phyloP scores from a whole-genome alignment of 306 rosid species.

The Carpinus viminea region DNA sequence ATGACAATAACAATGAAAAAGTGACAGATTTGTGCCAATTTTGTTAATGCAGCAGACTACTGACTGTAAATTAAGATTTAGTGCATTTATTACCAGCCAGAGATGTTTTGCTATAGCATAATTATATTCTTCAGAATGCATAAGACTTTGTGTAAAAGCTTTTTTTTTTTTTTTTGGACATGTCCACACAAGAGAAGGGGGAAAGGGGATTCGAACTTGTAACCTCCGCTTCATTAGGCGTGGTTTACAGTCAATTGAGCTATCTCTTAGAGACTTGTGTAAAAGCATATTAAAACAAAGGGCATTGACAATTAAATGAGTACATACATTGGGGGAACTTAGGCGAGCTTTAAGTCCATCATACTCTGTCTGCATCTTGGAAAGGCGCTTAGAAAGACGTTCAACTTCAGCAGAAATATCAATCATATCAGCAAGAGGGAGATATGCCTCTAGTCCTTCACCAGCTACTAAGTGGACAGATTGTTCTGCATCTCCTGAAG shows the following conservation, averaged over 20 bases:
- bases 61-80: neutral
- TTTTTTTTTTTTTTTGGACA: no score
- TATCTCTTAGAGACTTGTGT: no score
- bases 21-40: no score
- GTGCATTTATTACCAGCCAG: constrained; percentile 14
- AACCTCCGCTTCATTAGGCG: no score
- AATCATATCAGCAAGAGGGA: constrained; percentile 93
- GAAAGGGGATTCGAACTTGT: no score
- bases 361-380: constrained; percentile 87
- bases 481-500: constrained; percentile 80
- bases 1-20: constrained; percentile 4
- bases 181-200: no score
- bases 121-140: neutral
- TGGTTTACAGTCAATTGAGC: no score
- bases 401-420: constrained; percentile 84
- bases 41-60: neutral
- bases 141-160: neutral
- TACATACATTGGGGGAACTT: constrained; percentile 71
- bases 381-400: constrained; percentile 83
- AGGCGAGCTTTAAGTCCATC: constrained; percentile 80
- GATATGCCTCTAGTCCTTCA: constrained; percentile 97
- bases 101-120: constrained; percentile 5
- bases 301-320: neutral
- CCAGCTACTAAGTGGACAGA: constrained; percentile 92
- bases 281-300: neutral